Percentiles rank a stretch among this genome's conserved stretches.
Conservation (phyloP, 352 stramenopile species). For the Phytophthora multivora region DNA sequence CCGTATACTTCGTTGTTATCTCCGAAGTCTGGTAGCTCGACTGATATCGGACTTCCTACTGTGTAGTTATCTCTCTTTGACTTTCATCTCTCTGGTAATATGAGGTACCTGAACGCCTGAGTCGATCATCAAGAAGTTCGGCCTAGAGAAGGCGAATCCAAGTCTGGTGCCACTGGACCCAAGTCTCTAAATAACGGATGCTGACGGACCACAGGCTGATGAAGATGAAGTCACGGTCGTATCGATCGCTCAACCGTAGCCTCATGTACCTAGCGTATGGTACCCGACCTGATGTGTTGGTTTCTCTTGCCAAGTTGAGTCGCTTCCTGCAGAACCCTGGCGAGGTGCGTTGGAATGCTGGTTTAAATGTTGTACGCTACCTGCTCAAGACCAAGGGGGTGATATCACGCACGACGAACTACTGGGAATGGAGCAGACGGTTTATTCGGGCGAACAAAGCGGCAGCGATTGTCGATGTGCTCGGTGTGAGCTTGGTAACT, state of each 20-base stretch:
- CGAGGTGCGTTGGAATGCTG: not conserved
- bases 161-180: not conserved
- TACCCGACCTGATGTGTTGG: not conserved
- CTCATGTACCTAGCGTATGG: not conserved
- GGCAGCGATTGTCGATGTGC: not conserved
- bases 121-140: not conserved
- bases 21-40: too few relatives aligned
- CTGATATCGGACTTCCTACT: too few relatives aligned
- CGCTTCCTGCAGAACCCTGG: not conserved
- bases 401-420: not conserved
- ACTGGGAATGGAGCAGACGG: not conserved
- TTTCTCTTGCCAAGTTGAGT: not conserved
- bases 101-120: too few relatives aligned
- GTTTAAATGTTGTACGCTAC: not conserved
- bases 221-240: constrained; percentile 7
- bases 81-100: too few relatives aligned
- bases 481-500: not conserved
- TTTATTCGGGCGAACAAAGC: constrained; percentile 3
- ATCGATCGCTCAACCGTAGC: not conserved
- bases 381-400: not conserved
- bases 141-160: not conserved
- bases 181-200: too few relatives aligned
- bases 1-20: too few relatives aligned
- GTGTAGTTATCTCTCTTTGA: too few relatives aligned
- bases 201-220: constrained; percentile 3